phyloP scores from a whole-genome alignment of 116 monocot genomes.

The Phalaenopsis hybrid region DNA sequence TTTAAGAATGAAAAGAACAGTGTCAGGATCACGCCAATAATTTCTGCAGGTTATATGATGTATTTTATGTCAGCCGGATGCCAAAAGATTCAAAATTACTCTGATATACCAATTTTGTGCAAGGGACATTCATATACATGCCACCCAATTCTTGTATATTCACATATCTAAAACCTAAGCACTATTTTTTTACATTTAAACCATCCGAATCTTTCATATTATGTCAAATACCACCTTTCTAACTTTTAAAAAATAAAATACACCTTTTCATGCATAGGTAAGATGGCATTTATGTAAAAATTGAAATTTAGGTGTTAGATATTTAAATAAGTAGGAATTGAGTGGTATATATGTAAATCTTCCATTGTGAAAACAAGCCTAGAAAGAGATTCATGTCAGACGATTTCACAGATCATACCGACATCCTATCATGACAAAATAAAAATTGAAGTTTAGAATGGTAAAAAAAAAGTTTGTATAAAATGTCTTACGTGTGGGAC shows the following conservation, averaged over 20 bases:
- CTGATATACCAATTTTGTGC: not conserved
- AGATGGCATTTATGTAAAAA: too few relatives aligned
- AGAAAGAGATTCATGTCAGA: too few relatives aligned
- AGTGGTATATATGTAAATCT: too few relatives aligned
- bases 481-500: conserved; percentile 72
- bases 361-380: not conserved
- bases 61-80: not conserved
- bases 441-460: not conserved
- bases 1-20: conserved; percentile 94
- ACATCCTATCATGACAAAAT: not conserved
- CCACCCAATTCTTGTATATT: too few relatives aligned
- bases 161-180: too few relatives aligned
- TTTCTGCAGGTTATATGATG: conserved; percentile 29
- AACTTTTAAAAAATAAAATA: too few relatives aligned
- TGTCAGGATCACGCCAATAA: conserved; percentile 95
- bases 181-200: too few relatives aligned
- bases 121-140: not conserved
- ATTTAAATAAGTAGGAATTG: too few relatives aligned
- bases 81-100: not conserved
- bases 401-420: not conserved
- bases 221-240: too few relatives aligned
- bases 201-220: too few relatives aligned
- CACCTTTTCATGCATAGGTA: too few relatives aligned
- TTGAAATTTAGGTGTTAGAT: too few relatives aligned
- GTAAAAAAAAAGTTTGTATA: not conserved